phyloP scores from a whole-genome alignment of 140 eudicot species.

The Cichorium intybus region DNA sequence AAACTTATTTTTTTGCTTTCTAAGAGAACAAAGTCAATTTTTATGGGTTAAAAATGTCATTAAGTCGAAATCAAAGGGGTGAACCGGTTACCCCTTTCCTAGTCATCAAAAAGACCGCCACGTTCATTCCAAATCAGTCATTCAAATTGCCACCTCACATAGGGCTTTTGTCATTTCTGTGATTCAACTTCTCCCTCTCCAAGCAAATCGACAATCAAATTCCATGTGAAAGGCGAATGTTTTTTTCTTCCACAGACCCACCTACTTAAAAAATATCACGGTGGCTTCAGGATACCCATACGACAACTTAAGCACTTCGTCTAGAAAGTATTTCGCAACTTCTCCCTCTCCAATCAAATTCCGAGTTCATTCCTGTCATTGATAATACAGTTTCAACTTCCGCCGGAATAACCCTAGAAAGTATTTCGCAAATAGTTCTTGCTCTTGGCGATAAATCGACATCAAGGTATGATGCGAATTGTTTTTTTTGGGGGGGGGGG shows the following conservation, averaged over 20 bases:
- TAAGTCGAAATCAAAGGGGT: too few species aligned
- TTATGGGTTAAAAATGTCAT: too few species aligned
- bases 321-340: too few species aligned
- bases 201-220: slow-evolving; percentile 74
- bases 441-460: slow-evolving; percentile 39
- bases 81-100: too few species aligned
- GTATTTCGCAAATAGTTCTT: slow-evolving; percentile 58
- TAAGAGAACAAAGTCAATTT: too few species aligned
- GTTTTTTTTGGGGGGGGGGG: too few species aligned
- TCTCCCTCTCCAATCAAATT: slow-evolving; percentile 49
- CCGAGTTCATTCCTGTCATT: slow-evolving; percentile 39
- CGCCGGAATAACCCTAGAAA: slow-evolving; percentile 35
- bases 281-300: slow-evolving; percentile 54
- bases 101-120: too few species aligned
- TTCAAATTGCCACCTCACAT: too few species aligned
- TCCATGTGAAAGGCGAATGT: slow-evolving; percentile 54
- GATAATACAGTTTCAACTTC: slow-evolving; percentile 51
- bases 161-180: too few species aligned
- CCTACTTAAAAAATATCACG: slow-evolving; percentile 67
- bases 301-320: slow-evolving; percentile 57
- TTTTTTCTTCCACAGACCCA: slow-evolving; percentile 48
- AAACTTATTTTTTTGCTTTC: too few species aligned
- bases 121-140: too few species aligned
- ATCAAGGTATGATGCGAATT: slow-evolving; percentile 44
- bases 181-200: too few species aligned